These are phyloP conservation scores for Triadica sebifera DNA, from an alignment of 345 rosid species.

Conservation along the genomic window DNA sequence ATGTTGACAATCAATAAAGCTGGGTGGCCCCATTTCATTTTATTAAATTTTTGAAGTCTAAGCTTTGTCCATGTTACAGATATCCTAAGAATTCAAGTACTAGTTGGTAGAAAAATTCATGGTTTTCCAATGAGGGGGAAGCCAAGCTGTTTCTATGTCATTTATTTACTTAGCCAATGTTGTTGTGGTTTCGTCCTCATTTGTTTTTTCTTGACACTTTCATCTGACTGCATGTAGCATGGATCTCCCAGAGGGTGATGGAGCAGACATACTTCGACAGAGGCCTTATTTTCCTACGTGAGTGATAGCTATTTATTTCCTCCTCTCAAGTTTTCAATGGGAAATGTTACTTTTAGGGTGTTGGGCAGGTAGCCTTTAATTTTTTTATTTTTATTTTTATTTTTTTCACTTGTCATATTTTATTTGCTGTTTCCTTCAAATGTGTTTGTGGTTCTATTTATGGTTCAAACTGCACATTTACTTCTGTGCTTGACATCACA, in stretches of 20 bases:
- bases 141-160: not conserved
- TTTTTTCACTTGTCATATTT: not conserved
- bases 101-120: not conserved
- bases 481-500: too few species aligned
- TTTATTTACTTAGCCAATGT: not conserved
- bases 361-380: not conserved
- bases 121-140: not conserved
- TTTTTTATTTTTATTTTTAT: too few species aligned
- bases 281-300: conserved; percentile 74
- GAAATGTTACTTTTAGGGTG: not conserved
- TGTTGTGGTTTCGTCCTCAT: not conserved
- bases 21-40: not conserved
- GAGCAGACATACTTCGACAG: conserved; percentile 30
- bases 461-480: too few species aligned
- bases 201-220: conserved; percentile 10
- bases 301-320: conserved; percentile 25
- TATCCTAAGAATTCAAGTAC: not conserved
- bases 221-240: conserved; percentile 42
- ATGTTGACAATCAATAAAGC: not conserved
- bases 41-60: not conserved
- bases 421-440: not conserved
- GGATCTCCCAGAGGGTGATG: conserved; percentile 40
- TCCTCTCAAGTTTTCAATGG: not conserved
- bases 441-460: not conserved
- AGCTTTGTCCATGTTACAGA: not conserved